A percentile compares a stretch with the other conserved stretches of the same genome.
These are phyloP conservation scores for Penicillium aurantiogriseum DNA, from an alignment of 2,329 filamentous ascomycete genomes.

Conservation along the genomic window DNA sequence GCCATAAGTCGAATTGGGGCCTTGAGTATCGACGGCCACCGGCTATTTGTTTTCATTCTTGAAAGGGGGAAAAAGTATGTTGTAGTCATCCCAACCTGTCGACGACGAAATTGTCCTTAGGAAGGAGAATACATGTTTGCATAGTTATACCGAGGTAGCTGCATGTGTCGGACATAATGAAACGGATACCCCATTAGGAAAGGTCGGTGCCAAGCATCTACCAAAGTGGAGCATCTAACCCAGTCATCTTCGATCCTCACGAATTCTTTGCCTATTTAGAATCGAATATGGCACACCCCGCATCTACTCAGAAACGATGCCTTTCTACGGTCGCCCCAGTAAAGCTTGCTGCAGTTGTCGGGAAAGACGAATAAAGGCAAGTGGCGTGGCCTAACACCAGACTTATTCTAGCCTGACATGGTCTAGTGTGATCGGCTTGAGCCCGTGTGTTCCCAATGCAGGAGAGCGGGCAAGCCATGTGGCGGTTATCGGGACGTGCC, in stretches of 20 bases:
- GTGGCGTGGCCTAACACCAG: not conserved
- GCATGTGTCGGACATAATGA: not conserved
- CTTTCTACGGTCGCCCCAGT: conserved; percentile 27
- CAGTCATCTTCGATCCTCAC: not conserved
- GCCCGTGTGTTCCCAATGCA: conserved; percentile 34
- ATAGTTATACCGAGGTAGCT: too few species aligned
- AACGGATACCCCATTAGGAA: conserved; percentile 17
- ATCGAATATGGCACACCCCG: not conserved
- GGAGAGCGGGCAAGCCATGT: conserved; percentile 29
- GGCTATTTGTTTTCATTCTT: too few species aligned
- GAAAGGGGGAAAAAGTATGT: too few species aligned
- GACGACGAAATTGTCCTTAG: too few species aligned
- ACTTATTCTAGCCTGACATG: not conserved
- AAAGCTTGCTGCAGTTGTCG: conserved; percentile 28
- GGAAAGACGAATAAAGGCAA: conserved; percentile 28
- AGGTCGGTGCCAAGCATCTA: conserved; percentile 2
- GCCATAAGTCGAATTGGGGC: too few species aligned
- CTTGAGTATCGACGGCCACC: too few species aligned
- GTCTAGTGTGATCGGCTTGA: conserved; percentile 31
- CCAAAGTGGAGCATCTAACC: not conserved
- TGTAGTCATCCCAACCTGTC: too few species aligned
- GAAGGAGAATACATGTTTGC: too few species aligned
- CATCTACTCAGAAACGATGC: conserved; percentile 16
- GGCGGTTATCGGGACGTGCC: conserved; percentile 32
- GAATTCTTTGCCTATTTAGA: conserved; percentile 19